Conservation (phyloP, 768 basidiomycete species). For the Chalciporus sphaerocephalus region DNA sequence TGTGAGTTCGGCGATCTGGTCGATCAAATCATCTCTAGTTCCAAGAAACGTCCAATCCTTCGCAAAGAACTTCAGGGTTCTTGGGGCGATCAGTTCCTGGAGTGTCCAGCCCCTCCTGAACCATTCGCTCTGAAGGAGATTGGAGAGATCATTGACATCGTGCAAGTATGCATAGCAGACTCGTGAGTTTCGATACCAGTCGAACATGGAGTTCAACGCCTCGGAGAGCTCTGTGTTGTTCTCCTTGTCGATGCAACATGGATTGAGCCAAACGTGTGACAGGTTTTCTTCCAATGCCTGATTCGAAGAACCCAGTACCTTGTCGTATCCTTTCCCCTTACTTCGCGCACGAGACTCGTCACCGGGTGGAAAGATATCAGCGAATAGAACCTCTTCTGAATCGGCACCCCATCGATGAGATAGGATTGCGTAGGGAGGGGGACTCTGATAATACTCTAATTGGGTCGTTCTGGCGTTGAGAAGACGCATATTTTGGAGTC, state of each 20-base stretch:
- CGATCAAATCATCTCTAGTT: slow-evolving; percentile 11
- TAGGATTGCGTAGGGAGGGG: slow-evolving; percentile 20
- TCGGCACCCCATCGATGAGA: slow-evolving; percentile 27
- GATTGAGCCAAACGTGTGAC: slow-evolving; percentile 31
- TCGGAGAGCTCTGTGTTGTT: slow-evolving; percentile 28
- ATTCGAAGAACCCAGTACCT: slow-evolving; percentile 19
- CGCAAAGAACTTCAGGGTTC: slow-evolving; percentile 22
- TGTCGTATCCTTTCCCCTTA: slow-evolving; percentile 20
- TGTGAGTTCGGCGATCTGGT: slow-evolving; percentile 11
- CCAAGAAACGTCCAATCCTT: slow-evolving; percentile 23
- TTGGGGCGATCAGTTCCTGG: slow-evolving; percentile 31
- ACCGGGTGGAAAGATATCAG: slow-evolving; percentile 18
- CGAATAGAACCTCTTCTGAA: slow-evolving; percentile 22
- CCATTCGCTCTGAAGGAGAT: slow-evolving; percentile 26
- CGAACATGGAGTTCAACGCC: slow-evolving; percentile 32
- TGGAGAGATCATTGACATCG: slow-evolving; percentile 17
- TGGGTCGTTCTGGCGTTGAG: slow-evolving; percentile 15
- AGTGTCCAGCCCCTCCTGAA: slow-evolving; percentile 31
- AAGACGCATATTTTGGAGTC: slow-evolving; percentile 23
- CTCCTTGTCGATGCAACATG: slow-evolving; percentile 30
- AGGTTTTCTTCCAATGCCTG: slow-evolving; percentile 15
- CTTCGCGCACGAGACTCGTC: slow-evolving; percentile 2
- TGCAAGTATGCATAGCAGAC: slow-evolving; percentile 29
- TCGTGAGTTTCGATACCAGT: slow-evolving; percentile 28
- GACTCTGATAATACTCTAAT: slow-evolving; percentile 12